Base-by-base conservation (phyloP, 2,329 filamentous ascomycete species). In the Colletotrichum sansevieriae region DNA sequence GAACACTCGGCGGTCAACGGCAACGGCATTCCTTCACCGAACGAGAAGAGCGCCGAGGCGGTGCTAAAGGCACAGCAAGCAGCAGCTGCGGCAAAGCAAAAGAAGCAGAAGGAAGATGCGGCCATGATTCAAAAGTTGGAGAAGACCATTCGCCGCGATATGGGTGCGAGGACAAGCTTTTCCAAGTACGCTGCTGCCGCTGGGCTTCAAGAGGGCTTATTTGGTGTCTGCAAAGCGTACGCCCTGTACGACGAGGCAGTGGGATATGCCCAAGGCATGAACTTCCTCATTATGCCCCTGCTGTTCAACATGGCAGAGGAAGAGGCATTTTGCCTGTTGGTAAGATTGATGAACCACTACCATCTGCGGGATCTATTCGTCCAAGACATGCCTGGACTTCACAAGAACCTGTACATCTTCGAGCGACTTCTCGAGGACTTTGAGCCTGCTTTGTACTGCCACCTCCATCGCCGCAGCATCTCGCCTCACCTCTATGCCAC, bases 221-320 rank as follows among this genome's bases (percentile, higher is more conserved):
- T 97, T 79, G 95, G 95, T 43, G 89, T 99, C 41, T 99, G 96
- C 83, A 99, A 98, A 80, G 95, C 96, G 2, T 99, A 99, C 80
- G 96, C 96, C 13, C 84, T 99, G 35, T 98, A 95, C 74, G 96
- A 99, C 75, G 94, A 97, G 75, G 92, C 87, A 8, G 96, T 99
- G 41, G 95, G 96, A 37, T 99, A 99, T 79, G 95, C 97, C 0
- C 96, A 99, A 79, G 96, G 96, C 76, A 98, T 99, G 92, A 99
- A 98, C 77, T 99, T 99, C 76, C 89, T 99, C 68, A 92, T 94
- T 56, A 98, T 98, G 94, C 96, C 97, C 25, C 80, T 99, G 18
- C 84, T 99, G 1, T 98, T 99, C 82, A 98, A 98, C 78, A 97
- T 98, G 95, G 92, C 95, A 2, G 95, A 98, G 80, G 94, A 97